Conservation (phyloP, 2,329 filamentous ascomycete genomes). For the Parascedosporium putredinis region DNA sequence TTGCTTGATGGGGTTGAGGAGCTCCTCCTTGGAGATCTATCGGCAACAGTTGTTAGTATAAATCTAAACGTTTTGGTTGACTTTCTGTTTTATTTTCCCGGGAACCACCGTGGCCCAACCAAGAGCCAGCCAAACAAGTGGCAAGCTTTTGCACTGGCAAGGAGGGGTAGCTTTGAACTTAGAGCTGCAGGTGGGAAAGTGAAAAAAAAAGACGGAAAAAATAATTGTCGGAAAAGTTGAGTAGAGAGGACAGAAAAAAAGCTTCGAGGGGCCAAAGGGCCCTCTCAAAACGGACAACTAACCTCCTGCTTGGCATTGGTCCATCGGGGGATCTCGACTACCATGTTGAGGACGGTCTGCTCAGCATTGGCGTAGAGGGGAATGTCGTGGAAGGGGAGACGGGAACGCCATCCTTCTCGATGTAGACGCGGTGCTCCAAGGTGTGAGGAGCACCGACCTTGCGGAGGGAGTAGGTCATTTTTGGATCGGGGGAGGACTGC, state of each 20-base stretch:
- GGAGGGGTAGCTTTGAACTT: neutral
- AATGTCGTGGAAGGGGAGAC: slow-evolving; percentile 98
- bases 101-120: too few relatives aligned
- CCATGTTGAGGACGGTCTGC: slow-evolving; percentile 95
- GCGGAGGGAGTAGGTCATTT: slow-evolving; percentile 65
- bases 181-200: neutral
- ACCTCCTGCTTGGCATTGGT: slow-evolving; percentile 99
- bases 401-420: slow-evolving; percentile 93
- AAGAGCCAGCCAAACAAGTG: too few relatives aligned
- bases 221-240: too few relatives aligned
- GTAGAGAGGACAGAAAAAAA: slow-evolving; percentile 7
- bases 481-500: neutral
- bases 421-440: slow-evolving; percentile 91
- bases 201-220: neutral
- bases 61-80: neutral
- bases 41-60: neutral
- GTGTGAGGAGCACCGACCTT: slow-evolving; percentile 88
- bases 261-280: too few relatives aligned
- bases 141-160: neutral
- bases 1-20: slow-evolving; percentile 98
- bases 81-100: neutral
- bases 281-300: too few relatives aligned
- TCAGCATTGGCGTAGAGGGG: slow-evolving; percentile 95
- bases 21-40: slow-evolving; percentile 97
- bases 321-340: slow-evolving; percentile 99